A percentile compares a stretch with the other conserved stretches of the same genome.
These are phyloP conservation scores for Lentinula detonsa DNA, from an alignment of 768 basidiomycete genomes.

Conservation along the genomic window DNA sequence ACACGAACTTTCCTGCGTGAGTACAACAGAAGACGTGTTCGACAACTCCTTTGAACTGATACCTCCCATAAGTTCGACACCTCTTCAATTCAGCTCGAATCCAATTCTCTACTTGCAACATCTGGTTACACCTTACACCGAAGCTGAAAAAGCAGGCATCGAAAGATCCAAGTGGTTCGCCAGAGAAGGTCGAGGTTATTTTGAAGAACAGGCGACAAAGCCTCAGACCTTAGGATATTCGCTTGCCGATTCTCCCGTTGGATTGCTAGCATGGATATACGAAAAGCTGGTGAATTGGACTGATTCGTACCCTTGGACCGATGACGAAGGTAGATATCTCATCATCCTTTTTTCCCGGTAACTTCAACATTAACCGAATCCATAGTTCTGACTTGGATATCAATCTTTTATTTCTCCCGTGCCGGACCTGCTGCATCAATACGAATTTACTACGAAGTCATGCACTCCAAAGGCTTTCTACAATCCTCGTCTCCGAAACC, in stretches of 20 bases:
- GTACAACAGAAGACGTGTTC: background rate
- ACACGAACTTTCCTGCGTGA: constrained; percentile 24
- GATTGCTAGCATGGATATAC: constrained; percentile 31
- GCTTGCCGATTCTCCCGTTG: constrained; percentile 33
- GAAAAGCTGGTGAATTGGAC: constrained; percentile 27
- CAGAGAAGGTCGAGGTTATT: constrained; percentile 20
- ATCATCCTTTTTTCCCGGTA: background rate
- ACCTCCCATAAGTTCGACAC: background rate
- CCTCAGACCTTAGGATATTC: constrained; percentile 33
- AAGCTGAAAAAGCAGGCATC: constrained; percentile 26
- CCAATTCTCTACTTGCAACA: constrained; percentile 8
- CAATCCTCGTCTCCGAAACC: constrained; percentile 4
- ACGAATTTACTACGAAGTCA: constrained; percentile 52
- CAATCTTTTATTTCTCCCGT: constrained; percentile 53
- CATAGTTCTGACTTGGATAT: constrained; percentile 55
- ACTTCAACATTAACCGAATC: background rate
- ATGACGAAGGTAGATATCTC: constrained; percentile 22
- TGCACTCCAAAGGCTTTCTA: constrained; percentile 11
- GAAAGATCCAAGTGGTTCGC: constrained; percentile 9
- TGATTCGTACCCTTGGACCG: constrained; percentile 36
- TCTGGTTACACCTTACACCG: constrained; percentile 9
- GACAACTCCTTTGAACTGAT: background rate
- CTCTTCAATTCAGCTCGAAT: background rate
- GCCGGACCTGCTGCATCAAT: constrained; percentile 52
- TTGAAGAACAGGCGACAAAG: constrained; percentile 20